Conservation (phyloP, 805 yeast genomes). For the Candida hungchunana region DNA sequence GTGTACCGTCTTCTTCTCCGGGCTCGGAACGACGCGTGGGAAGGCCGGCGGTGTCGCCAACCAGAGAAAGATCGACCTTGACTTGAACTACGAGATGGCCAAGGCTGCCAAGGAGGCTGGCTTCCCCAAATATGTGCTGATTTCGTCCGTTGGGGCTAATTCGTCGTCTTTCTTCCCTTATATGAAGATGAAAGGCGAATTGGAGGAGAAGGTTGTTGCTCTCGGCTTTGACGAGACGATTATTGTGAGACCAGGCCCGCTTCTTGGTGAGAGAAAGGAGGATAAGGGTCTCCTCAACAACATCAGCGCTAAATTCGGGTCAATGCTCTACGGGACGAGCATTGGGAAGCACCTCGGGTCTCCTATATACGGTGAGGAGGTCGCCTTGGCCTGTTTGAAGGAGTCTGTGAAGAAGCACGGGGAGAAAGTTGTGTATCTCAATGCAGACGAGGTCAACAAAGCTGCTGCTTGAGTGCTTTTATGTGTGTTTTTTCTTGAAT, state of each 20-base stretch:
- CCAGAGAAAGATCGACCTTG: conserved; percentile 71
- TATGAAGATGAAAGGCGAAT: conserved; percentile 63
- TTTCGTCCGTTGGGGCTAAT: conserved; percentile 65
- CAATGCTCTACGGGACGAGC: conserved; percentile 30
- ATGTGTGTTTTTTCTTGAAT: too few relatives aligned
- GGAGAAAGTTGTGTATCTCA: conserved; percentile 21
- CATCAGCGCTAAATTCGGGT: conserved; percentile 27
- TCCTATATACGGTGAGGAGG: conserved; percentile 63
- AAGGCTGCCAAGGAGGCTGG: conserved; percentile 70
- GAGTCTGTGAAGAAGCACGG: conserved; percentile 21
- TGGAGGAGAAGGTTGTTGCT: conserved; percentile 62
- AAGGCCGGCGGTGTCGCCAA: conserved; percentile 69
- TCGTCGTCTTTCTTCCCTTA: conserved; percentile 56
- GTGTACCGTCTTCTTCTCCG: conserved; percentile 49
- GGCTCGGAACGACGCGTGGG: conserved; percentile 72
- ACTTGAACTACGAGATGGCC: conserved; percentile 63
- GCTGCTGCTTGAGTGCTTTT: background rate
- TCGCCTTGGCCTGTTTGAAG: conserved; percentile 52
- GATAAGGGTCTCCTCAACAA: conserved; percentile 36
- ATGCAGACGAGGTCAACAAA: background rate
- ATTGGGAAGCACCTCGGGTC: conserved; percentile 29
- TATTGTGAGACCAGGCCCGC: conserved; percentile 72
- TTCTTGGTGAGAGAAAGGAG: conserved; percentile 58
- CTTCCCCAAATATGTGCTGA: conserved; percentile 59
- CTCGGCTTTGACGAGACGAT: conserved; percentile 68